Conservation (phyloP, 2,329 filamentous ascomycete genomes). For the Ophiobolus disseminans region DNA sequence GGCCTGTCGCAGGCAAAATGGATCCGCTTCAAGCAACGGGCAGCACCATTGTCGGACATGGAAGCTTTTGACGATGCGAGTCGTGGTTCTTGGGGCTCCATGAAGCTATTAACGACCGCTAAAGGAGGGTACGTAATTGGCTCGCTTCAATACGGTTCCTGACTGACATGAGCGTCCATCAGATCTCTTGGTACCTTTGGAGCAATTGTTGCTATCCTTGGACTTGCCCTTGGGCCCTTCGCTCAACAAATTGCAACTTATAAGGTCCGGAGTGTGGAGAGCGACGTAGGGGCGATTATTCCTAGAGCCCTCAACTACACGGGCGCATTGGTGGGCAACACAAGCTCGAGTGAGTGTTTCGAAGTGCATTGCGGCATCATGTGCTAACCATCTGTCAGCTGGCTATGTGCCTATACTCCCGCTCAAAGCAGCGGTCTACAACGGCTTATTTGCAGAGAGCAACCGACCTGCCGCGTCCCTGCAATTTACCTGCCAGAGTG, state of each 20-base stretch:
- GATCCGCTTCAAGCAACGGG: conserved; percentile 15
- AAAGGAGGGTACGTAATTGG: conserved; percentile 19
- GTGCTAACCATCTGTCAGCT: conserved; percentile 6
- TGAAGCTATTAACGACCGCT: conserved; percentile 12
- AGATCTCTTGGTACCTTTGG: conserved; percentile 19
- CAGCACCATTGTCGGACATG: conserved; percentile 15
- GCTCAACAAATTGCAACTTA: conserved; percentile 21
- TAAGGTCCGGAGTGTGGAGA: conserved; percentile 18
- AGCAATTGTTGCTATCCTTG: conserved; percentile 15
- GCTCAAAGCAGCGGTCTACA: conserved; percentile 19
- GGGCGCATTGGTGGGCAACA: conserved; percentile 13
- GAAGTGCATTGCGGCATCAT: neutral
- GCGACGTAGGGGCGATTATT: conserved; percentile 12
- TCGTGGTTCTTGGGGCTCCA: conserved; percentile 18
- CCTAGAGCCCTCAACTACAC: conserved; percentile 19
- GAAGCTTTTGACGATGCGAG: conserved; percentile 20
- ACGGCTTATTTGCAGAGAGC: conserved; percentile 21
- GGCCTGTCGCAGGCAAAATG: conserved; percentile 21
- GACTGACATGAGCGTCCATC: conserved; percentile 4
- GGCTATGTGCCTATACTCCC: conserved; percentile 20
- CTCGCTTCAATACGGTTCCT: neutral
- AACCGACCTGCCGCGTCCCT: conserved; percentile 19
- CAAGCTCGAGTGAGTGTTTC: conserved; percentile 16
- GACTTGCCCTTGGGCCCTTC: conserved; percentile 18
- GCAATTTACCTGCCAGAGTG: conserved; percentile 16